A percentile compares a stretch with the other conserved stretches of the same genome.
Evolutionary conservation across 306 rosid species (phyloP).

Genomic region (Vigna reflexopilosa): DNA sequence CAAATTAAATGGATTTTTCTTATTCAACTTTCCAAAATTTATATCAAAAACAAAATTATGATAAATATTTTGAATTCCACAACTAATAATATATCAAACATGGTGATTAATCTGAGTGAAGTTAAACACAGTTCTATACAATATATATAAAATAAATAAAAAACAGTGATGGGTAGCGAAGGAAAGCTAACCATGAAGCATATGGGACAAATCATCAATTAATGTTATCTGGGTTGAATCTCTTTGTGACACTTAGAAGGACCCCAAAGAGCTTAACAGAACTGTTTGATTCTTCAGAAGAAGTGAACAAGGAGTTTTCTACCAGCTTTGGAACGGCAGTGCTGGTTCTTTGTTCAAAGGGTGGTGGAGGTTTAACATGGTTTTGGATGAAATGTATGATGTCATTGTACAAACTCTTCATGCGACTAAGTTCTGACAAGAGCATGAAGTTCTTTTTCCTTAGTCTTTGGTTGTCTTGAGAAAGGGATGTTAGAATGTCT

Average conservation of each 20-base stretch:
- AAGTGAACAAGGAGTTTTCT: conserved; percentile 22
- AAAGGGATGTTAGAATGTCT: conserved; percentile 55
- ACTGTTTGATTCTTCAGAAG: conserved; percentile 34
- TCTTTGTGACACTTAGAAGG: conserved; percentile 56
- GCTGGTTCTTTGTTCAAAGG: conserved; percentile 36
- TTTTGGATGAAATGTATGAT: conserved; percentile 73
- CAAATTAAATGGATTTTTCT: too few relatives aligned
- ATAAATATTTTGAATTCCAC: too few relatives aligned
- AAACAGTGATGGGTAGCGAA: background rate
- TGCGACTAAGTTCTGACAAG: conserved; percentile 65
- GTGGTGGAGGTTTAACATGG: conserved; percentile 60
- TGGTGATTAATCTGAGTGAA: too few relatives aligned
- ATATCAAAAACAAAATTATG: too few relatives aligned
- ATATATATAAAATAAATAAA: conserved; percentile 6
- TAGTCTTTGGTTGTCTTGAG: conserved; percentile 68
- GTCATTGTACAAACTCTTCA: conserved; percentile 75
- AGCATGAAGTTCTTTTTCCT: conserved; percentile 68
- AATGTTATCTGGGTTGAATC: conserved; percentile 50
- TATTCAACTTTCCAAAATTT: too few relatives aligned
- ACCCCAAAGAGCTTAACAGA: conserved; percentile 64
- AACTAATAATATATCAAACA: too few relatives aligned
- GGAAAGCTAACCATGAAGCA: conserved; percentile 2
- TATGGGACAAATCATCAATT: conserved; percentile 9
- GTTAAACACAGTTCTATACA: conserved; percentile 15
- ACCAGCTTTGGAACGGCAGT: conserved; percentile 45